These are phyloP conservation scores for Termitomyces sp. DNA, from an alignment of 768 basidiomycete species.

Conservation along the genomic window DNA sequence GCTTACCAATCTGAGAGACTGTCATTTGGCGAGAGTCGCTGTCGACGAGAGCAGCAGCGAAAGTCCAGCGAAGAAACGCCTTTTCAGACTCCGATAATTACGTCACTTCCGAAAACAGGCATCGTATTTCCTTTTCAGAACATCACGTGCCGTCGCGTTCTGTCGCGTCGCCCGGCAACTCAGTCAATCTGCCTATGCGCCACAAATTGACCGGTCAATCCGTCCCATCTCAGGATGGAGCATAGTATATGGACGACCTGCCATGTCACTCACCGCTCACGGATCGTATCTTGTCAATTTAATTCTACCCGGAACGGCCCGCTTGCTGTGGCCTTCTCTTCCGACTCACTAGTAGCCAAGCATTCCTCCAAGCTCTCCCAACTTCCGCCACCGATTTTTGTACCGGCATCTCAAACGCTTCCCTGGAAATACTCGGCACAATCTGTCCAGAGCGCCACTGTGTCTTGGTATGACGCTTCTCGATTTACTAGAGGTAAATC, in stretches of 20 bases:
- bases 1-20: constrained; percentile 35
- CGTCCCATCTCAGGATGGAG: constrained; percentile 6
- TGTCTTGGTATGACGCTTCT: not conserved
- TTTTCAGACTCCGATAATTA: constrained; percentile 23
- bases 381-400: constrained; percentile 5
- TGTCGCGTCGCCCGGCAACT: constrained; percentile 18
- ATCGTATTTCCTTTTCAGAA: constrained; percentile 20
- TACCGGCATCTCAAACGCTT: not conserved
- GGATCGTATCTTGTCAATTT: constrained; percentile 15
- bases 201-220: constrained; percentile 25
- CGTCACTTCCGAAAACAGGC: constrained; percentile 16
- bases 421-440: not conserved
- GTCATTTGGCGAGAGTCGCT: constrained; percentile 13
- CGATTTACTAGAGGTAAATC: constrained; percentile 12
- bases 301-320: constrained; percentile 17
- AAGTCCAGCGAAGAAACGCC: constrained; percentile 7
- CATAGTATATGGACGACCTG: constrained; percentile 4
- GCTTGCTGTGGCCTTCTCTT: constrained; percentile 8
- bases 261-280: constrained; percentile 8
- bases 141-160: constrained; percentile 16
- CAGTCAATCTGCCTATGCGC: constrained; percentile 18
- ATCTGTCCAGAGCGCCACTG: constrained; percentile 13
- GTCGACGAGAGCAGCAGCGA: constrained; percentile 6
- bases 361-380: not conserved
- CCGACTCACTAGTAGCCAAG: constrained; percentile 6